Evolutionary conservation across 176 grass and related monocot species (phyloP).

Genomic region (Aegilops sharonensis): DNA sequence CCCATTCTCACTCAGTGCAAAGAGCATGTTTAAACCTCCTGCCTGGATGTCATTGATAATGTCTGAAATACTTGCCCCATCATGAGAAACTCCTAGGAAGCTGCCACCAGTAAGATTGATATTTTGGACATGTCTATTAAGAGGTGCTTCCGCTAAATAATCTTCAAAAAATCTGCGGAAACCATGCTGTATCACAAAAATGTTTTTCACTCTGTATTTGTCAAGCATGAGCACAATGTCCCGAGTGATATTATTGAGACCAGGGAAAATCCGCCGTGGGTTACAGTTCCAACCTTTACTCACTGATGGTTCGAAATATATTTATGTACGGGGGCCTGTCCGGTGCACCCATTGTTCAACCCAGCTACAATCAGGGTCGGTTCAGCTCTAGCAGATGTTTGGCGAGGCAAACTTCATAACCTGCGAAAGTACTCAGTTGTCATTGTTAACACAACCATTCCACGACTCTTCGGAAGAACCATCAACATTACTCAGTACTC

Average conservation of each 20-base stretch:
- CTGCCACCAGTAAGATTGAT: slow-evolving; percentile 91
- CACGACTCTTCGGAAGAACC: no score
- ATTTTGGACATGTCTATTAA: slow-evolving; percentile 80
- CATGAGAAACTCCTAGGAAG: no score
- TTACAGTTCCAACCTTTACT: slow-evolving; percentile 70
- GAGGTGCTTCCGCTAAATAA: slow-evolving; percentile 67
- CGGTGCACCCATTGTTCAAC: slow-evolving; percentile 88
- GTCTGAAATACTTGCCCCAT: background rate
- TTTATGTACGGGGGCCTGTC: slow-evolving; percentile 72
- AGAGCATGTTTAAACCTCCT: no score
- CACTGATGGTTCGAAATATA: slow-evolving; percentile 72
- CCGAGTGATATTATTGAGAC: slow-evolving; percentile 82
- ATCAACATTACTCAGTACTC: no score
- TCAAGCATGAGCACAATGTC: slow-evolving; percentile 92
- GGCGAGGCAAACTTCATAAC: slow-evolving; percentile 74
- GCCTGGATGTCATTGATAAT: no score
- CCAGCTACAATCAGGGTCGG: slow-evolving; percentile 72
- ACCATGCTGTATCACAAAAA: slow-evolving; percentile 78
- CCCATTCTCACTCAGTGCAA: no score
- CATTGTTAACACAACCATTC: no score
- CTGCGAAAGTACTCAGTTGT: slow-evolving; percentile 26
- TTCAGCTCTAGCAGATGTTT: slow-evolving; percentile 69
- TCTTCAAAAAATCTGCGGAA: slow-evolving; percentile 74
- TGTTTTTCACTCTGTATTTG: slow-evolving; percentile 89
- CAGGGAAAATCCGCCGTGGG: slow-evolving; percentile 70